phyloP scores from a whole-genome alignment of 352 stramenopile genomes.

The Globisporangium carolinianum region DNA sequence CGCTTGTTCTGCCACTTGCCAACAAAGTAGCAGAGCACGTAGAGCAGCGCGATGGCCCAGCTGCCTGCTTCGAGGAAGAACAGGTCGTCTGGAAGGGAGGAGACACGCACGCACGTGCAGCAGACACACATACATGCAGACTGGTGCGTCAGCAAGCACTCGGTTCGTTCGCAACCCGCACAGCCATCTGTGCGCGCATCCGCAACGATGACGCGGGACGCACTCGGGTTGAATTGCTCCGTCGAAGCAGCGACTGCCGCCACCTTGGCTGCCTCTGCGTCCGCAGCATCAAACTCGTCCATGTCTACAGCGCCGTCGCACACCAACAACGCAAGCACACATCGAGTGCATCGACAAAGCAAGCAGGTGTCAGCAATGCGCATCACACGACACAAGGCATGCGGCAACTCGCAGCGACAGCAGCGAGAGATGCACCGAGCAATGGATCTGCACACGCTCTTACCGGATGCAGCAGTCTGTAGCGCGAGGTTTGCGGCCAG shows the following conservation, averaged over 20 bases:
- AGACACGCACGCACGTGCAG: neutral
- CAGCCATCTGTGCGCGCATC: neutral
- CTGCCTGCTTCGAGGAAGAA: slow-evolving; percentile 43
- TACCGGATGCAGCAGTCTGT: slow-evolving; percentile 4
- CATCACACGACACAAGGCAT: neutral
- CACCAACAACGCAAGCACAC: neutral
- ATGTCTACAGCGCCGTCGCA: neutral
- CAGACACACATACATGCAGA: neutral
- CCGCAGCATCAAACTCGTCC: slow-evolving; percentile 42
- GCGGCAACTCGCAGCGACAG: too few relatives aligned
- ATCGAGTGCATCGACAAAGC: neutral
- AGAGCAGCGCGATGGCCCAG: slow-evolving; percentile 39
- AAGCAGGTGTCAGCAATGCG: neutral
- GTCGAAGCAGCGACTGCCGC: slow-evolving; percentile 3
- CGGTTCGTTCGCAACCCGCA: too few relatives aligned
- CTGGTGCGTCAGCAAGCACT: too few relatives aligned
- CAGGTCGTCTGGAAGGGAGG: slow-evolving; percentile 24
- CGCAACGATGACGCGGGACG: neutral
- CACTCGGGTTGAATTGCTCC: slow-evolving; percentile 15
- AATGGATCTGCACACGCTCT: neutral
- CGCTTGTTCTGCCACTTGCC: slow-evolving; percentile 62
- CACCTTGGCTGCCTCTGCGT: slow-evolving; percentile 19
- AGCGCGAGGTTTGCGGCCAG: slow-evolving; percentile 8
- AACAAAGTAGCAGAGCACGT: slow-evolving; percentile 51
- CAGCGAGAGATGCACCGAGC: neutral